A percentile compares a stretch with the other conserved stretches of the same genome.
phyloP scores from a whole-genome alignment of 148 eudicot genomes.

The Heliamphora exappendiculata region DNA sequence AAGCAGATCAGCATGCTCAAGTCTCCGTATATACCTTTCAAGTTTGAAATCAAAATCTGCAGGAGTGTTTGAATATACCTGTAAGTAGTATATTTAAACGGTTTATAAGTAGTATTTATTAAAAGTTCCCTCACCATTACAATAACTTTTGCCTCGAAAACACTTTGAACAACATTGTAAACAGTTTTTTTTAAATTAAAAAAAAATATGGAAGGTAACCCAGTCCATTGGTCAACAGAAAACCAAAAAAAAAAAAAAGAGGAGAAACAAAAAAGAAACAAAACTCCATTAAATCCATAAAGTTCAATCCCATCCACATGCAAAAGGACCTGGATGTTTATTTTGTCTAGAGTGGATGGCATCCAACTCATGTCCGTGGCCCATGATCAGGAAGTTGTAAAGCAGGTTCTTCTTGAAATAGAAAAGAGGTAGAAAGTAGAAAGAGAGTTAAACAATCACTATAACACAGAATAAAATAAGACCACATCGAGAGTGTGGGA shows the following conservation, averaged over 20 bases:
- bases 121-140: not conserved
- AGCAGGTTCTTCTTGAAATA: not conserved
- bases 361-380: not conserved
- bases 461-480: not conserved
- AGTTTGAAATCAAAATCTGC: slow-evolving; percentile 93
- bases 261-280: not conserved
- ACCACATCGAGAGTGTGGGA: not conserved
- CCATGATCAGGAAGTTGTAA: not conserved
- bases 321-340: not conserved
- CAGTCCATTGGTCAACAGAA: not conserved
- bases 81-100: slow-evolving; percentile 17
- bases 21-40: slow-evolving; percentile 39
- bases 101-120: not conserved
- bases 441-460: not conserved
- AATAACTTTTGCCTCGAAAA: not conserved
- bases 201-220: slow-evolving; percentile 3
- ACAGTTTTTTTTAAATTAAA: too few relatives aligned
- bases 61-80: slow-evolving; percentile 93
- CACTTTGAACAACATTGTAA: not conserved
- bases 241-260: not conserved
- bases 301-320: not conserved
- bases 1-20: slow-evolving; percentile 8
- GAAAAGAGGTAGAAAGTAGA: not conserved
- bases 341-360: not conserved
- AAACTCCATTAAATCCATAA: not conserved